Percentiles rank a stretch among this genome's conserved stretches.
phyloP scores from a whole-genome alignment of 2,329 filamentous ascomycete species.

The Hymenoscyphus occultus region DNA sequence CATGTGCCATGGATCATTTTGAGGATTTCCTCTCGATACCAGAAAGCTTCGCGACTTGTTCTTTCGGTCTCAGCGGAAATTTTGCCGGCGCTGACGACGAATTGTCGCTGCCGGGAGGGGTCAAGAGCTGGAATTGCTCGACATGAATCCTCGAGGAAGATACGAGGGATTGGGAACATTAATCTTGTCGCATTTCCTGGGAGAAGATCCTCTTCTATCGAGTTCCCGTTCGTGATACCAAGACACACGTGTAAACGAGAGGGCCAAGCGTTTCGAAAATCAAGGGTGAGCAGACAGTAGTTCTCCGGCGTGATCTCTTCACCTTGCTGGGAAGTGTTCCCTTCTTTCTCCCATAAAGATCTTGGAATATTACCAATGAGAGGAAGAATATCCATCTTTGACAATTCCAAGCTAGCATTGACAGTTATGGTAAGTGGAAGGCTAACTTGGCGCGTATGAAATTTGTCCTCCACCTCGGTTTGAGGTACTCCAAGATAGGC shows the following conservation, averaged over 20 bases:
- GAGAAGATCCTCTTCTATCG: constrained; percentile 51
- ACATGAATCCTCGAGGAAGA: constrained; percentile 74
- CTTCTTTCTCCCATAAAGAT: constrained; percentile 52
- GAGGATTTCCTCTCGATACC: constrained; percentile 82
- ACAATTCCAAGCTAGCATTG: constrained; percentile 83
- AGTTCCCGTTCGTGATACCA: constrained; percentile 35
- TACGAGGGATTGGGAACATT: constrained; percentile 69
- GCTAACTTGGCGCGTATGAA: constrained; percentile 80
- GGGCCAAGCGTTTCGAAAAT: constrained; percentile 88
- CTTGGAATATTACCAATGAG: constrained; percentile 64
- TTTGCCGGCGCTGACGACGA: constrained; percentile 79
- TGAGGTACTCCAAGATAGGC: constrained; percentile 70
- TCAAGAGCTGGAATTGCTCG: constrained; percentile 77
- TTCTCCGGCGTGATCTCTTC: constrained; percentile 51
- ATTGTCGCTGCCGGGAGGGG: constrained; percentile 81
- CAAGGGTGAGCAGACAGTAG: constrained; percentile 76
- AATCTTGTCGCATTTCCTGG: constrained; percentile 71
- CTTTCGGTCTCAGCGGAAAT: constrained; percentile 78
- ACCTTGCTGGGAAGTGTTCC: constrained; percentile 28
- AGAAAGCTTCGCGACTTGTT: constrained; percentile 77
- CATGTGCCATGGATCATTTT: constrained; percentile 69
- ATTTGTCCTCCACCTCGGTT: constrained; percentile 67
- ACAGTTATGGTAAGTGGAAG: constrained; percentile 84
- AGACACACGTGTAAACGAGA: constrained; percentile 69
- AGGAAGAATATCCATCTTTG: constrained; percentile 74